Conservation (phyloP, 805 yeast genomes). For the Candida patagonica region DNA sequence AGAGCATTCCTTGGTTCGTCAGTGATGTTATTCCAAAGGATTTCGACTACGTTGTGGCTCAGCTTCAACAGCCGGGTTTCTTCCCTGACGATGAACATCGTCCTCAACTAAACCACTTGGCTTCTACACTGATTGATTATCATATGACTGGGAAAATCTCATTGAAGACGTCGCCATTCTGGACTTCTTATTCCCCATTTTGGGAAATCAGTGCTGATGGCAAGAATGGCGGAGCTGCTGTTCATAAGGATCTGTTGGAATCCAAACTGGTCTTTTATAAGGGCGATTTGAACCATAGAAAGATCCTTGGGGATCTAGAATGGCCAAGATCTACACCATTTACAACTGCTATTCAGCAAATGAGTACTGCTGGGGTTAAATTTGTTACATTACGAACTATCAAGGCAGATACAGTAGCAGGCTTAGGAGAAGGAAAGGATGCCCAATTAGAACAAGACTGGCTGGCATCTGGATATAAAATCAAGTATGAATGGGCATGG, state of each 20-base stretch:
- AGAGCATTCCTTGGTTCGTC: constrained; percentile 94
- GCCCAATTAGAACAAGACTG: constrained; percentile 56
- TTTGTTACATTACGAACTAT: constrained; percentile 79
- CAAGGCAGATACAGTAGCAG: constrained; percentile 93
- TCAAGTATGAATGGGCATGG: constrained; percentile 72
- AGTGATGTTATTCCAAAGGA: constrained; percentile 90
- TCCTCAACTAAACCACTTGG: constrained; percentile 40
- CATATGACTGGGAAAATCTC: constrained; percentile 39
- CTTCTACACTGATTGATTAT: constrained; percentile 36
- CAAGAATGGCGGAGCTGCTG: constrained; percentile 45
- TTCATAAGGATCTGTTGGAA: constrained; percentile 48
- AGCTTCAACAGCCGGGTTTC: constrained; percentile 42
- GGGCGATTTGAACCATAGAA: constrained; percentile 95
- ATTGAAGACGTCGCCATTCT: constrained; percentile 58
- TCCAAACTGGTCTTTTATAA: constrained; percentile 72
- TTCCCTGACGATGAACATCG: constrained; percentile 39
- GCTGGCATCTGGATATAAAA: constrained; percentile 48
- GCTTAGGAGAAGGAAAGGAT: constrained; percentile 60
- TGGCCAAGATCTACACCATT: constrained; percentile 85
- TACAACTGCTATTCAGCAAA: constrained; percentile 52
- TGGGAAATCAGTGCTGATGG: constrained; percentile 55
- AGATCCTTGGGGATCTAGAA: constrained; percentile 78
- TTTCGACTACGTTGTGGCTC: constrained; percentile 46
- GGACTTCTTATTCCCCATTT: constrained; percentile 77
- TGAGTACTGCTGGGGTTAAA: constrained; percentile 55